Evolutionary conservation across 2,329 filamentous ascomycete genomes (phyloP).

Genomic region (Monascus ruber): DNA sequence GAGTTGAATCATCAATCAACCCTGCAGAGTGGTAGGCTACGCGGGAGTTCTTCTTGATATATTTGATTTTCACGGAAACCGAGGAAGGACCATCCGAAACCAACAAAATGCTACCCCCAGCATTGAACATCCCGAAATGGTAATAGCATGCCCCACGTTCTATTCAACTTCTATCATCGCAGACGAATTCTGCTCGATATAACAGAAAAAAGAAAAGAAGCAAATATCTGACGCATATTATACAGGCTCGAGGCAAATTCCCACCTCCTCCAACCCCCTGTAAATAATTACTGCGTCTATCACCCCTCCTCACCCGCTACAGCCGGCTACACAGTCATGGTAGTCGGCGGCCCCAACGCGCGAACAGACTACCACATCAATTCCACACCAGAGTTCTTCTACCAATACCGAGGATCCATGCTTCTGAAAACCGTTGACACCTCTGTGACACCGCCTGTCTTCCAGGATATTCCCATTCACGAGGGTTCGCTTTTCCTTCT

Average conservation of each 20-base stretch:
- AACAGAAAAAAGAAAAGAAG: neutral
- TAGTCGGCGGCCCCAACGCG: conserved; percentile 91
- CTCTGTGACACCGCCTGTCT: conserved; percentile 40
- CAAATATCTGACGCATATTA: neutral
- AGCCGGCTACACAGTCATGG: conserved; percentile 82
- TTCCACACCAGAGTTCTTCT: conserved; percentile 93
- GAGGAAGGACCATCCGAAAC: neutral
- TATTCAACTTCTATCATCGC: neutral
- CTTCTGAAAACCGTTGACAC: conserved; percentile 79
- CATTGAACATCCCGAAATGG: conserved; percentile 38
- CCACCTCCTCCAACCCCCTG: conserved; percentile 81
- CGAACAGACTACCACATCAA: conserved; percentile 99
- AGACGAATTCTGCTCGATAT: too few relatives aligned
- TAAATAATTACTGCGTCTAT: conserved; percentile 98
- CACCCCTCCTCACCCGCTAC: conserved; percentile 57
- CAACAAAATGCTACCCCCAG: conserved; percentile 23
- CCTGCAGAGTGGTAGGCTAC: too few relatives aligned
- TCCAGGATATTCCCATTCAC: conserved; percentile 77
- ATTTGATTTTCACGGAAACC: too few relatives aligned
- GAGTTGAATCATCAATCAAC: too few relatives aligned
- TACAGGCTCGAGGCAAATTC: conserved; percentile 79
- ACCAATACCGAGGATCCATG: conserved; percentile 90
- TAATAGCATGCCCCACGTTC: conserved; percentile 8
- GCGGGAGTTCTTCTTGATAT: too few relatives aligned
- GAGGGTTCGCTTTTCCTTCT: conserved; percentile 92